Evolutionary conservation across 768 basidiomycete species (phyloP).

Genomic region (Rhodotorula diobovata): DNA sequence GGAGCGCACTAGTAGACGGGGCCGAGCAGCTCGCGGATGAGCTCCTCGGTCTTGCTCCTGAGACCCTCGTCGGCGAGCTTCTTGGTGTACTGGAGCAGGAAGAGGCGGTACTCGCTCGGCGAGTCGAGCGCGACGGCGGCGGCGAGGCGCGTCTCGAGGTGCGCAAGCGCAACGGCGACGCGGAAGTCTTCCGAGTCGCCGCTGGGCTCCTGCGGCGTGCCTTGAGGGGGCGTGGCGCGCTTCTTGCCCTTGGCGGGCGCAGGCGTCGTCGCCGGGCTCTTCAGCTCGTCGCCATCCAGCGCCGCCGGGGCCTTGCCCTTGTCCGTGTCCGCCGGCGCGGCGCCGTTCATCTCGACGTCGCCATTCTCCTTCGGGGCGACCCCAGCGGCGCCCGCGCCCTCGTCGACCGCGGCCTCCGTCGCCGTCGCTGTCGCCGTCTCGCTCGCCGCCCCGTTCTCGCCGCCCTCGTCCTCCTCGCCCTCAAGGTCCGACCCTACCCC

Average conservation of each 20-base stretch:
- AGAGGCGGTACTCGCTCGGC: slow-evolving; percentile 74
- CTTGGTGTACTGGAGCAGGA: slow-evolving; percentile 70
- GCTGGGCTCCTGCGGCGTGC: not conserved
- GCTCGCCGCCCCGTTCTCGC: too few relatives aligned
- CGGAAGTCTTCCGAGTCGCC: slow-evolving; percentile 22
- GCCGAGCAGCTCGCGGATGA: slow-evolving; percentile 83
- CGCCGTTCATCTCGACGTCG: slow-evolving; percentile 18
- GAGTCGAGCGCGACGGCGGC: slow-evolving; percentile 72
- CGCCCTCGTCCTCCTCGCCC: too few relatives aligned
- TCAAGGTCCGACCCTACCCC: not conserved
- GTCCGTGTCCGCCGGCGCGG: not conserved
- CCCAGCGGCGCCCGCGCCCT: slow-evolving; percentile 17
- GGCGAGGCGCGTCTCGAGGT: slow-evolving; percentile 76
- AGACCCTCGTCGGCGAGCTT: slow-evolving; percentile 86
- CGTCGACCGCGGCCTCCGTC: slow-evolving; percentile 44
- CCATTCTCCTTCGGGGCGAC: too few relatives aligned
- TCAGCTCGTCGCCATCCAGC: not conserved
- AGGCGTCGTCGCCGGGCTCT: not conserved
- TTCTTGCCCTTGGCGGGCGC: slow-evolving; percentile 56
- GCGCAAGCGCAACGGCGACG: slow-evolving; percentile 71
- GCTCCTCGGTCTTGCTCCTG: slow-evolving; percentile 78
- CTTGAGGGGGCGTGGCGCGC: slow-evolving; percentile 42
- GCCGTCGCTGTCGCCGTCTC: slow-evolving; percentile 11
- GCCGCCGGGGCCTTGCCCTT: not conserved
- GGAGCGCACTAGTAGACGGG: slow-evolving; percentile 77